These are phyloP conservation scores for Trichosporon ovoides DNA, from an alignment of 1,284 basidiomycete species.

Conservation along the genomic window DNA sequence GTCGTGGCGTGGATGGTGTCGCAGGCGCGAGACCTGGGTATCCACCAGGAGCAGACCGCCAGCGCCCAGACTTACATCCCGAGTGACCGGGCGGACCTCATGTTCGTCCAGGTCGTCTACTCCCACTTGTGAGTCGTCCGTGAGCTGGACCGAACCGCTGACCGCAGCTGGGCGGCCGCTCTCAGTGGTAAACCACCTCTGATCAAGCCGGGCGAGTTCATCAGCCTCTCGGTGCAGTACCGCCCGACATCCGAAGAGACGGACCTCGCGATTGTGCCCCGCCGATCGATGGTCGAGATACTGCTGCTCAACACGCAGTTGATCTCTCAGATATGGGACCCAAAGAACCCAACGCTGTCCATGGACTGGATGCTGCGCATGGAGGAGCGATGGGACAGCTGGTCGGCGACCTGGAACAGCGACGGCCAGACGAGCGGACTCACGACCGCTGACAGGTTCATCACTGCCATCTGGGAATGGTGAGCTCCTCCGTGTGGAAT, in stretches of 20 bases:
- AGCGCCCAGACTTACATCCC: conserved; percentile 13
- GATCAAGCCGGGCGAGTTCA: conserved; percentile 20
- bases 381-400: conserved; percentile 17
- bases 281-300: conserved; percentile 17
- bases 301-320: conserved; percentile 22
- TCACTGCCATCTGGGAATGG: conserved; percentile 20
- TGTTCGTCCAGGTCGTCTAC: conserved; percentile 19
- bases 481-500: too few relatives aligned
- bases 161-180: conserved; percentile 14
- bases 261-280: conserved; percentile 10
- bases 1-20: conserved; percentile 21
- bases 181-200: conserved; percentile 10
- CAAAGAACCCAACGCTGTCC: conserved; percentile 10
- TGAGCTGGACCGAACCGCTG: background rate
- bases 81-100: conserved; percentile 19
- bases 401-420: conserved; percentile 13
- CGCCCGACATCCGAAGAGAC: conserved; percentile 7
- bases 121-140: conserved; percentile 17
- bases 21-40: conserved; percentile 20
- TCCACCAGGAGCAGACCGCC: conserved; percentile 13
- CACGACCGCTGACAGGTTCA: conserved; percentile 12
- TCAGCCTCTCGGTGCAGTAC: background rate
- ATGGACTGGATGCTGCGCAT: conserved; percentile 19
- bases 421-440: conserved; percentile 16
- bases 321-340: conserved; percentile 17